Evolutionary conservation across 108 stramenopile species (phyloP), one percentile per base, ranked within the genome.

Genomic region (Phaeodactylum tricornutum): DNA sequence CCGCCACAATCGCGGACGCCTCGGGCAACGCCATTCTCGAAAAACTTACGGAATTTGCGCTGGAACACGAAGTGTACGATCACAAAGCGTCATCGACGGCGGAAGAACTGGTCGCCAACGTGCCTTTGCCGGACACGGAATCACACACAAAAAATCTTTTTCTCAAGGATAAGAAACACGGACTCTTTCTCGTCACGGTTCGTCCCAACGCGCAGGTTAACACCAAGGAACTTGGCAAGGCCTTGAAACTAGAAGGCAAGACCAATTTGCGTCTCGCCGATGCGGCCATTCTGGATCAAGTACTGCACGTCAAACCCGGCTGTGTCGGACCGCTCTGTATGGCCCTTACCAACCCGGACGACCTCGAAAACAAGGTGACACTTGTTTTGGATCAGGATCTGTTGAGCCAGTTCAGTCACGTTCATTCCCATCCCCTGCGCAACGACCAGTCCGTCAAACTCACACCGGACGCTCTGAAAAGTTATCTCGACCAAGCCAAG

Each of bases 131-230:
- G 36, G 56, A 59, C 17, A 59, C 53, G 55, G 79, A 84, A 57
- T 68, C 73, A 5, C 89, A 92, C 32, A 94, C 92, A 38, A 94
- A 93, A 66, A 93, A 92, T 43, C 57, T 95, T 41, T 77, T 94
- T 38, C 75, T 94, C 50, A 75, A 76, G 49, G 93, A 94, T 52
- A 94, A 91, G 59, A 94, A 94, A 59, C 83, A 88, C 55, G 93
- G 93, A 11, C 32, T 79, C 17, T 86, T 89, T 55, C 50, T 88
- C 31, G 82, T 91, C 5, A 70, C 71, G 7, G 52, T 63, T 11
- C 25, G 40, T 24, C 39, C 61, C 1, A 68, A 67, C 25, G 66
- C 64, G 14, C 53, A 60, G 40, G 60, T 82, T 21, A 68, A 95
- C 56, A 91, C 90, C 26, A 94, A 93, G 57, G 74, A 70, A 15